phyloP scores from a whole-genome alignment of 2,329 filamentous ascomycete species.

The Colletotrichum nymphaeae region DNA sequence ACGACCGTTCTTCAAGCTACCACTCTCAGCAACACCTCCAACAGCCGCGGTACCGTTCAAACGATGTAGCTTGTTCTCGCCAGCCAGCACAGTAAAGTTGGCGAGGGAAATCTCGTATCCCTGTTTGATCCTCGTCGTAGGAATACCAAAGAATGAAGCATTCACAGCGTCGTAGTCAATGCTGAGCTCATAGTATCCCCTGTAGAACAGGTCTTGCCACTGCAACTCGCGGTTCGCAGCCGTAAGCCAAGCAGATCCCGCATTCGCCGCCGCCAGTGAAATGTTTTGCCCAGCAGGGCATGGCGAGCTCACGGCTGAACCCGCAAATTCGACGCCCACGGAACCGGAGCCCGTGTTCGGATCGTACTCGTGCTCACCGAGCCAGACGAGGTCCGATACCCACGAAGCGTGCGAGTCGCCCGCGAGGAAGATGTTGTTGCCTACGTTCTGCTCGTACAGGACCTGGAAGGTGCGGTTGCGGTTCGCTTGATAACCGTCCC shows the following conservation, averaged over 20 bases:
- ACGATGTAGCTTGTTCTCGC: conserved; percentile 67
- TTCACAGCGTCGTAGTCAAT: conserved; percentile 66
- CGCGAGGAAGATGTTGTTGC: conserved; percentile 78
- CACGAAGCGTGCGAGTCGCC: conserved; percentile 78
- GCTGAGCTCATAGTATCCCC: conserved; percentile 77
- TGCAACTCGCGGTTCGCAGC: conserved; percentile 71
- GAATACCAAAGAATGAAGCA: conserved; percentile 69
- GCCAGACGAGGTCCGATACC: conserved; percentile 70
- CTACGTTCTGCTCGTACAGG: conserved; percentile 75
- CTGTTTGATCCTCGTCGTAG: conserved; percentile 69
- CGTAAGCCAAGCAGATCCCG: conserved; percentile 5
- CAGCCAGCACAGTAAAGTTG: conserved; percentile 75
- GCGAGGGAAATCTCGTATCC: conserved; percentile 74
- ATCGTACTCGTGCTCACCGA: conserved; percentile 65
- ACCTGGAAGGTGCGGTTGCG: conserved; percentile 76
- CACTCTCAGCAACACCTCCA: conserved; percentile 61
- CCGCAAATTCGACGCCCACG: conserved; percentile 74
- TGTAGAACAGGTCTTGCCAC: conserved; percentile 80
- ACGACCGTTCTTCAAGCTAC: conserved; percentile 62
- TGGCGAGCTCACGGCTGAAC: conserved; percentile 65
- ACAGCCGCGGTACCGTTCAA: conserved; percentile 44
- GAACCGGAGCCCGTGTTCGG: conserved; percentile 62
- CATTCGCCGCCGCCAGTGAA: not conserved
- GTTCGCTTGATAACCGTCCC: conserved; percentile 74
- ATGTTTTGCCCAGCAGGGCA: conserved; percentile 17